Evolutionary conservation across 768 basidiomycete species (phyloP).

Genomic region (Boletus patriciae): DNA sequence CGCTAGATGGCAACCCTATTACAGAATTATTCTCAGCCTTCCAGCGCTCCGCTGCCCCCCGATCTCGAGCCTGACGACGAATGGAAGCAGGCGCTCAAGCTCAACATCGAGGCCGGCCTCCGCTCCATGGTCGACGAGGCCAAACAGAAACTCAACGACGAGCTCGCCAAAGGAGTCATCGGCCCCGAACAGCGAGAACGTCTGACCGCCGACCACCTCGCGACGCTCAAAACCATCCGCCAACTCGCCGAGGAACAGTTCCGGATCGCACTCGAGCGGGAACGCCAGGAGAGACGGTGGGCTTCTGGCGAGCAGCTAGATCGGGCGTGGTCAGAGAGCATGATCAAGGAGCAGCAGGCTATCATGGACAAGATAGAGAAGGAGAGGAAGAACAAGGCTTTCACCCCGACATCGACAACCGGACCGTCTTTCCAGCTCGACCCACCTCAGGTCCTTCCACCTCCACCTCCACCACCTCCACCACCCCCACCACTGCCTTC

Average conservation of each 20-base stretch:
- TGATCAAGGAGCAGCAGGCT: constrained; percentile 41
- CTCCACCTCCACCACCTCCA: not conserved
- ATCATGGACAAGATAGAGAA: constrained; percentile 52
- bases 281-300: constrained; percentile 53
- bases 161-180: constrained; percentile 47
- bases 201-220: constrained; percentile 40
- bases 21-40: constrained; percentile 12
- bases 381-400: constrained; percentile 30
- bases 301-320: constrained; percentile 39
- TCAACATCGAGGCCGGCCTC: constrained; percentile 51
- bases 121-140: constrained; percentile 55
- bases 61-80: constrained; percentile 52
- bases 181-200: constrained; percentile 34
- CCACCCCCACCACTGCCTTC: not conserved
- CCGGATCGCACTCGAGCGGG: constrained; percentile 43
- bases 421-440: constrained; percentile 8
- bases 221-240: constrained; percentile 45
- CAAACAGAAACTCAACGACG: constrained; percentile 53
- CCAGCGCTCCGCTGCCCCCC: constrained; percentile 11
- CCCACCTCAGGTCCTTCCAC: not conserved
- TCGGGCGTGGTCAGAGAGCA: constrained; percentile 33
- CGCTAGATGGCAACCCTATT: constrained; percentile 27
- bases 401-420: not conserved
- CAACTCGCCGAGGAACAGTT: constrained; percentile 49
- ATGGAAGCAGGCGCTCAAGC: constrained; percentile 51